Percentiles rank a stretch among this genome's conserved stretches.
Conservation (phyloP, 2,329 filamentous ascomycete genomes). For the Curvularia lunata region DNA sequence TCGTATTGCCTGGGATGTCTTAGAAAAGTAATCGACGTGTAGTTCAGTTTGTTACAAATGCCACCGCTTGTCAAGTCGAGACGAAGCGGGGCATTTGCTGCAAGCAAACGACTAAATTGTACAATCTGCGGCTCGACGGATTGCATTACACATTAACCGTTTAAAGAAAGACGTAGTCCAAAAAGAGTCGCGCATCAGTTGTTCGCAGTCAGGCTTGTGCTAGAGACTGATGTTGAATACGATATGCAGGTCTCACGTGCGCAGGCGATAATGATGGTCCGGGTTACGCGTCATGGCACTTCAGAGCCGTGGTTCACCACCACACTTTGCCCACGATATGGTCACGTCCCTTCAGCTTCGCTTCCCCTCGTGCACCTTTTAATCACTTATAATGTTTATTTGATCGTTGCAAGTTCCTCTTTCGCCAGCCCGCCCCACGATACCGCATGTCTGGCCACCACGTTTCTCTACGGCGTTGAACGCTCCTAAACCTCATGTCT, state of each 20-base stretch:
- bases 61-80: neutral
- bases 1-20: neutral
- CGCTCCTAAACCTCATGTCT: conserved; percentile 33
- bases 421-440: neutral
- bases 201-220: neutral
- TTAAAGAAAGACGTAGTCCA: neutral
- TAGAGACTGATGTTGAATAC: neutral
- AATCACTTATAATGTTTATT: conserved; percentile 24
- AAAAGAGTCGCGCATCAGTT: neutral
- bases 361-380: conserved; percentile 6
- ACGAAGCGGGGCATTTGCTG: conserved; percentile 1
- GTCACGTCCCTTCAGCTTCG: conserved; percentile 2
- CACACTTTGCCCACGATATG: conserved; percentile 3
- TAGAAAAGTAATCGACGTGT: neutral
- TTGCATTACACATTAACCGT: neutral
- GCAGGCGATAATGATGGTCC: conserved; percentile 17
- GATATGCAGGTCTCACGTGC: conserved; percentile 16
- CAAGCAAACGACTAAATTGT: neutral
- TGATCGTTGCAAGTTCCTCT: conserved; percentile 6
- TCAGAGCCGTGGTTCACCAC: conserved; percentile 6
- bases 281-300: conserved; percentile 25
- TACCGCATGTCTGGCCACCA: conserved; percentile 14
- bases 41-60: neutral
- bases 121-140: neutral
- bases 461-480: conserved; percentile 12